Evolutionary conservation across 2,329 filamentous ascomycete species (phyloP).

Genomic region (Pseudocercospora macadamiae): DNA sequence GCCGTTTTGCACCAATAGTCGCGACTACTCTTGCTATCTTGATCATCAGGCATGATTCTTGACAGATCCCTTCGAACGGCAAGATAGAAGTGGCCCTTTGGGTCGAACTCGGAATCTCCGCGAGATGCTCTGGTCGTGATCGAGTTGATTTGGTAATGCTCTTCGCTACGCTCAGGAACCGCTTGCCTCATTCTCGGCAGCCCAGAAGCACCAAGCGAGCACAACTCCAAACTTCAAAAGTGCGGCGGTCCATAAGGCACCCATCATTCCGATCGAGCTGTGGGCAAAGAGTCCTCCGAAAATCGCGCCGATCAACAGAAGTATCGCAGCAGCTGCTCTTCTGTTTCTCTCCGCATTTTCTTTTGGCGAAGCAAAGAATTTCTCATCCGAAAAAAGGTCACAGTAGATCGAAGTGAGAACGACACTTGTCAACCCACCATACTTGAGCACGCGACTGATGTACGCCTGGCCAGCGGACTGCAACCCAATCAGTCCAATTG

Average conservation of each 20-base stretch:
- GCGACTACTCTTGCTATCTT: too few relatives aligned
- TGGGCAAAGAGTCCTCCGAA: conserved; percentile 59
- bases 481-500: conserved; percentile 71
- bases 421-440: conserved; percentile 73
- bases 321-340: conserved; percentile 53
- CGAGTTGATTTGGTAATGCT: too few relatives aligned
- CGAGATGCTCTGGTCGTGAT: too few relatives aligned
- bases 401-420: conserved; percentile 82
- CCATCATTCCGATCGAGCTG: conserved; percentile 54
- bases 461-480: conserved; percentile 79
- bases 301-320: conserved; percentile 58
- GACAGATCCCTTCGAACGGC: too few relatives aligned
- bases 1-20: too few relatives aligned
- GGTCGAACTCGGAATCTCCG: too few relatives aligned
- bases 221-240: conserved; percentile 44
- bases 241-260: conserved; percentile 54
- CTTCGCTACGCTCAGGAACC: not conserved
- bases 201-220: conserved; percentile 48
- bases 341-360: conserved; percentile 58
- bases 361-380: conserved; percentile 46
- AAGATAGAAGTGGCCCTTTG: too few relatives aligned
- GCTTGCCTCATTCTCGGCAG: conserved; percentile 34
- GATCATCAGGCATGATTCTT: too few relatives aligned
- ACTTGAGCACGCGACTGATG: conserved; percentile 69
- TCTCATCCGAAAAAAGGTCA: conserved; percentile 71